Base-by-base conservation (phyloP, 2,329 filamentous ascomycete species). In the Stachybotrys elegans region DNA sequence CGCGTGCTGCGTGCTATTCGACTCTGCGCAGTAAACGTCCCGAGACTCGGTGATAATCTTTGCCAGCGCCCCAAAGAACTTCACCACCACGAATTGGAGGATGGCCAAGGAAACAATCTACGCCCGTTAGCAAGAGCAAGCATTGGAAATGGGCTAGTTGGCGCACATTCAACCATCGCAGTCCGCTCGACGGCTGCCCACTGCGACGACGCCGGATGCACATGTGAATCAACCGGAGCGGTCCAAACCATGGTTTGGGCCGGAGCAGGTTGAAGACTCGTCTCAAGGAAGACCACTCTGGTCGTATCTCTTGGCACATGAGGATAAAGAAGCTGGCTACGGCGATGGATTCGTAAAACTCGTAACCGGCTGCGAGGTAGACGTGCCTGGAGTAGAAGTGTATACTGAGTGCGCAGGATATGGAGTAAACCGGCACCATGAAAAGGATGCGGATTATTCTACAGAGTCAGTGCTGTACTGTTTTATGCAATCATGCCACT, bases 111-210 rank as follows among this genome's bases (percentile, higher is more conserved):
- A 80, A 47, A 92, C 74, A 23, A 88, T 93, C 76, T 90, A 88
- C 56, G 83, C 67, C 14, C 5, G 12, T 32, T 32, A 32, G 29
- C 12, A 92, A 80, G 57, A 92, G 83, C 67, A 86, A 90, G 67
- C 93, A 94, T 57, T 94, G 88, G 65, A 91, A 94, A 44, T 93
- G 76, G 43, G 84, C 83, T 38, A 86, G 76, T 86, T 86, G 93
- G 53, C 91, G 75, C 47, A 91, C 81, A 61, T 95, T 95, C 68
- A 94, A 94, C 88, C 88, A 93, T 1, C 88, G 94, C 61, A 94
- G 68, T 1, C 89, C 88, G 63, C 85, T 93, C 52, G 77, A 73
- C 1, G 89, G 20, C 22, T 39, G 19, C 3, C 36, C 36, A 8
- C 21, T 22, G 5, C 20, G 14, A 8, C 36, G 17, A 14, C 13